Base-by-base conservation (phyloP, 441 rosid genomes). In the Biscutella laevigata region DNA sequence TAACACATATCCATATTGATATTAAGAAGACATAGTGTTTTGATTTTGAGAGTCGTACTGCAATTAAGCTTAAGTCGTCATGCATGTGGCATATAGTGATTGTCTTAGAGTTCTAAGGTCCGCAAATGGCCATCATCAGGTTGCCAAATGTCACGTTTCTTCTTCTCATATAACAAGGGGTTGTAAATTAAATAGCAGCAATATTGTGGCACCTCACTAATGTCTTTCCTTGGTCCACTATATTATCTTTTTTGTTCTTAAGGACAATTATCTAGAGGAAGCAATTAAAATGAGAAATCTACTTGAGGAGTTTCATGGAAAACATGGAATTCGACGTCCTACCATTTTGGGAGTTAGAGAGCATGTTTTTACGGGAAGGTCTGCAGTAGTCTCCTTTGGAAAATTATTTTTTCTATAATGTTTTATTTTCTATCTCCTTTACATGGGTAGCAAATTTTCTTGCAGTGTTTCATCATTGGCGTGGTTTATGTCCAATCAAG, bases 401-500 rank as follows among this genome's bases (percentile, higher is more conserved):
- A 19, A 8, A 1, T 55, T 22, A 17, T 24, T 44, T 41, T 9
- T 5, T 40, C 14, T 29, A 16, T 8, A 35, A 10, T 46, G 41
- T 21, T 53, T 60, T 26, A 14, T 62, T 8, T 41, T 21, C 48
- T 15, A 60, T 69, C 53, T 61, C 43, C 57, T 59, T 62, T 33
- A 64, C 52, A 32, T 14, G 19, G 64, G 15, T 66, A 52, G 53
- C 43, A 40, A 50, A 68, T 41, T 69, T 53, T 37, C 27, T 26
- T 75, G 73, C 88, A 91, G 98, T 85, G 98, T 91, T 60, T 91
- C 98, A 44, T 91, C 96, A 61, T 70, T 91, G 68, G 98, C 98
- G 34, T 77, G 82, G 95, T 91, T 91, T 72, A 91, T 91, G 98
- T 91, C 98, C 68, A 91, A 91, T 71, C 98, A 91, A 73, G 98